Base-by-base conservation (phyloP, 257 asterid species). In the Gentiana straminea region DNA sequence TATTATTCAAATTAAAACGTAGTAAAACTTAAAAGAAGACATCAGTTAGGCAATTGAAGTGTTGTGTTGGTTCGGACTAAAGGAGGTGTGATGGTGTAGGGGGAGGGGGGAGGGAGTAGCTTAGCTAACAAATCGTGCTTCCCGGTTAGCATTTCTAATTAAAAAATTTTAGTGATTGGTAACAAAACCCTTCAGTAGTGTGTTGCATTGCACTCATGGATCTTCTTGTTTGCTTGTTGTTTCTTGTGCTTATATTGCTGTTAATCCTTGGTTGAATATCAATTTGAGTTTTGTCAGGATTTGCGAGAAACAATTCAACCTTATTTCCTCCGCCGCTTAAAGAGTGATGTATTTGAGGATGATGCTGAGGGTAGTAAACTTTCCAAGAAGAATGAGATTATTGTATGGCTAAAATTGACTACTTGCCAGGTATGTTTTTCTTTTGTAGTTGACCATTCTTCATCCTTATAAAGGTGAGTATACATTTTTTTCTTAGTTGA, bases 371-470 rank as follows among this genome's bases (percentile, higher is more conserved):
- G 69, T 53, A 37, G 65, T 53, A 70, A 77, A 66, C 89, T 91
- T 64, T 87, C 98, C 52, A 84, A 91, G 84, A 91, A 91, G 92
- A 78, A 79, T 65, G 98, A 91, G 77, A 66, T 91, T 44, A 83
- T 87, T 70, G 89, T 91, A 57, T 91, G 98, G 98, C 77, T 91
- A 67, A 79, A 68, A 61, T 75, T 91, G 73, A 91, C 96, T 37
- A 78, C 65, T 56, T 84, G 89, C 66, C 98, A 91, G 98, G 98
- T 91, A 76, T 45, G 11, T 39, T 57, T 57, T 51, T 57, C 4
- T 37, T 13, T 1, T 57, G 51, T 38, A 8, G 45, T 11, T 44
- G 24, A 32, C 47, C 33, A 37, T 48, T 7, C 15, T 52, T 8
- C 41, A 35, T 63, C 44, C 51, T 45, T 41, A 5, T 10, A 41